Evolutionary conservation across 805 yeast genomes (phyloP).

Genomic region (Starmerella apicola): DNA sequence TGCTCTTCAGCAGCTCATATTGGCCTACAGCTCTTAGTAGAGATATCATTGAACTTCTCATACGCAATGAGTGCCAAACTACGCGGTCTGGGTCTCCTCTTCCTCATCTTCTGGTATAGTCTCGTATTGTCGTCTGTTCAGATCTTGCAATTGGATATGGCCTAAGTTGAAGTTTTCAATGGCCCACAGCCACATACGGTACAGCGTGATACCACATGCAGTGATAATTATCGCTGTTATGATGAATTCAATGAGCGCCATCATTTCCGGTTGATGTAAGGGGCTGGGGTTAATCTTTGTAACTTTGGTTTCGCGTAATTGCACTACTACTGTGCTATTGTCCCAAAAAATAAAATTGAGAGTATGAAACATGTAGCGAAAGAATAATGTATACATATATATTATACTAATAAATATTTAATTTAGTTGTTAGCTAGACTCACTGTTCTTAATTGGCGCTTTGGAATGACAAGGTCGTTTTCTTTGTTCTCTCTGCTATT

Average conservation of each 20-base stretch:
- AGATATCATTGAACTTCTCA: no score
- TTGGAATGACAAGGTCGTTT: constrained; percentile 17
- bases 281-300: no score
- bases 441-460: constrained; percentile 22
- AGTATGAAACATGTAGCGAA: no score
- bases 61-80: no score
- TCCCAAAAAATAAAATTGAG: no score
- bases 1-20: no score
- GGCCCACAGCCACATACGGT: constrained; percentile 19
- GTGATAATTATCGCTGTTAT: constrained; percentile 7
- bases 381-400: no score
- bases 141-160: constrained; percentile 20
- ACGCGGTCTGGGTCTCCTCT: not conserved
- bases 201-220: constrained; percentile 12
- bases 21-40: no score
- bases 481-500: constrained; percentile 17
- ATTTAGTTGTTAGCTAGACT: constrained; percentile 15
- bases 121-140: constrained; percentile 13
- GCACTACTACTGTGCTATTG: no score
- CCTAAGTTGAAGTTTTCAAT: constrained; percentile 20
- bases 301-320: no score
- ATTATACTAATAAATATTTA: constrained; percentile 1
- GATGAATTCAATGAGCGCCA: constrained; percentile 11
- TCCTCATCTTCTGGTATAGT: constrained; percentile 3
- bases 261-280: constrained; percentile 1